phyloP scores from a whole-genome alignment of 495 filamentous ascomycete genomes.

The Hypoxylon fragiforme region DNA sequence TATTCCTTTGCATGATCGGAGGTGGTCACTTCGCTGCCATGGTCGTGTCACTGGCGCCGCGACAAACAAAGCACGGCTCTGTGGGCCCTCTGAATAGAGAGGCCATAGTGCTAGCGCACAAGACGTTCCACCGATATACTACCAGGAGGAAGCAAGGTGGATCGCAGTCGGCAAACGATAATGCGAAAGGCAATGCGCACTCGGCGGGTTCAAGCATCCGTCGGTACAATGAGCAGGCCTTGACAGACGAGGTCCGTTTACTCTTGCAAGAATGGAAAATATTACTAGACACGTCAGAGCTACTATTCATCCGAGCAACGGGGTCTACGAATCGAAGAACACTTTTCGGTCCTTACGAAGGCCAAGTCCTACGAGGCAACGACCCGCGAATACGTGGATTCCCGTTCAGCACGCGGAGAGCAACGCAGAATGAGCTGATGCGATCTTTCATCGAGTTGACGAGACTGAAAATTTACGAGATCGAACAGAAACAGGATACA shows the following conservation, averaged over 20 bases:
- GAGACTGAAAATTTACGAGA: conserved; percentile 76
- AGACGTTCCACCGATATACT: conserved; percentile 97
- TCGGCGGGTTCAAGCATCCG: conserved; percentile 88
- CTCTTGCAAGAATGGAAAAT: conserved; percentile 79
- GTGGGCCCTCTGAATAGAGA: conserved; percentile 72
- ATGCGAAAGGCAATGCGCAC: conserved; percentile 86
- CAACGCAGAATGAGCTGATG: conserved; percentile 94
- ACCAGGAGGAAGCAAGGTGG: conserved; percentile 96
- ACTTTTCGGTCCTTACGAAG: conserved; percentile 88
- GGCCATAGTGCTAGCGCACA: conserved; percentile 86
- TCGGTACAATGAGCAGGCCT: conserved; percentile 89
- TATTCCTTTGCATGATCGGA: conserved; percentile 98
- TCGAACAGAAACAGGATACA: conserved; percentile 60
- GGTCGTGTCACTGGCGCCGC: conserved; percentile 86
- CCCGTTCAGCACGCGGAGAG: conserved; percentile 91
- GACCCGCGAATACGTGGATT: conserved; percentile 86
- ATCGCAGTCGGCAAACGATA: conserved; percentile 88
- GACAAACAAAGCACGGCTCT: conserved; percentile 65
- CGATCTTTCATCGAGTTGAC: conserved; percentile 90
- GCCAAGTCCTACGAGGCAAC: conserved; percentile 76
- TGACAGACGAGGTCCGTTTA: conserved; percentile 79
- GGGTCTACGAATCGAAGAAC: conserved; percentile 82
- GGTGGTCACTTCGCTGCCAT: conserved; percentile 97
- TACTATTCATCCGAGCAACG: conserved; percentile 87
- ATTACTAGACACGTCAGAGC: conserved; percentile 78